These are phyloP conservation scores for Suillus weaverae DNA, from an alignment of 768 basidiomycete genomes.

Conservation along the genomic window DNA sequence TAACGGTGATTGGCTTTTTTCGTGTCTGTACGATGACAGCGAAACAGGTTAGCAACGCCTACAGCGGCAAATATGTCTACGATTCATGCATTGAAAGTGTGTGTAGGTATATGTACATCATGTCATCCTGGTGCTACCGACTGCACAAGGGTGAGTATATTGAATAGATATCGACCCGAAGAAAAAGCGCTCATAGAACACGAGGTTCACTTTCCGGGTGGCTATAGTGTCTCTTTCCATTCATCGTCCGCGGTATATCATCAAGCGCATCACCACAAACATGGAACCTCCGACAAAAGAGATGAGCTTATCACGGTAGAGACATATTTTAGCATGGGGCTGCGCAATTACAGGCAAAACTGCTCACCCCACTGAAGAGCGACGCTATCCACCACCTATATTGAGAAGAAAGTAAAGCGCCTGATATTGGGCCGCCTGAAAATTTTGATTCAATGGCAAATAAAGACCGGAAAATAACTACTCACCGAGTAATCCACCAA, in stretches of 20 bases:
- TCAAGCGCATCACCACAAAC: neutral
- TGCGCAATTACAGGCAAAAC: neutral
- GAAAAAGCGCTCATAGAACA: neutral
- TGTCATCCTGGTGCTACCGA: neutral
- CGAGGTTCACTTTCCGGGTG: neutral
- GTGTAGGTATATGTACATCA: neutral
- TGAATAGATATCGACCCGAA: neutral
- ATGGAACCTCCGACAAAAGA: neutral
- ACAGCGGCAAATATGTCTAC: neutral
- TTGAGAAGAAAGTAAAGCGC: constrained; percentile 48
- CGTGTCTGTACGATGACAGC: neutral
- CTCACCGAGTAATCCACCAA: constrained; percentile 24
- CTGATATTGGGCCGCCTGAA: constrained; percentile 55
- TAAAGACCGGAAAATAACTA: neutral
- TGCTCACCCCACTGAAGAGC: constrained; percentile 47
- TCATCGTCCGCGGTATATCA: neutral
- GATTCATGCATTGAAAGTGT: neutral
- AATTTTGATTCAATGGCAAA: constrained; percentile 8
- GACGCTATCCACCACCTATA: constrained; percentile 61
- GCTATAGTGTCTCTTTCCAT: neutral
- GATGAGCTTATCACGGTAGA: neutral
- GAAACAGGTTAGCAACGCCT: neutral
- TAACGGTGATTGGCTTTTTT: neutral
- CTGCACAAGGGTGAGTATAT: neutral
- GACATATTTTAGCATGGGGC: neutral